Percentiles rank a stretch among this genome's conserved stretches.
phyloP scores from a whole-genome alignment of 2,329 filamentous ascomycete genomes.

The Nigrograna mackinnonii region DNA sequence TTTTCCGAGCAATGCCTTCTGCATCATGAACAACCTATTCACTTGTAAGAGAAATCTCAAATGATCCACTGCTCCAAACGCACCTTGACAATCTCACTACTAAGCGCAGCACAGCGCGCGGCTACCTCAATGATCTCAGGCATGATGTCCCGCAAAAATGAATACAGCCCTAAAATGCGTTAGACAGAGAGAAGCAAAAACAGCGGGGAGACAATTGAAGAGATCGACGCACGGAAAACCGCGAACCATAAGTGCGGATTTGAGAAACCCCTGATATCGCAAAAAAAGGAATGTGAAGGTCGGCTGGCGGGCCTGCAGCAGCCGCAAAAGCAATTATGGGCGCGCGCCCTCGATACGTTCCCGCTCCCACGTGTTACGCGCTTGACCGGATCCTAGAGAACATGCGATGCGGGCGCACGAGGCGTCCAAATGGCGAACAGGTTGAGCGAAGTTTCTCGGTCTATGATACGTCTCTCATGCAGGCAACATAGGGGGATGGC shows the following conservation, averaged over 20 bases:
- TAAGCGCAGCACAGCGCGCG: slow-evolving; percentile 36
- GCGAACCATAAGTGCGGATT: slow-evolving; percentile 3
- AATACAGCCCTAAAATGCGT: neutral
- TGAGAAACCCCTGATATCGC: slow-evolving; percentile 11
- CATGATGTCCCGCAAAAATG: slow-evolving; percentile 24
- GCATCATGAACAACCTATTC: slow-evolving; percentile 31
- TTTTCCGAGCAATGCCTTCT: slow-evolving; percentile 31
- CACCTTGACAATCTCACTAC: slow-evolving; percentile 34
- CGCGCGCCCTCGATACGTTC: no score
- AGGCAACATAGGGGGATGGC: no score
- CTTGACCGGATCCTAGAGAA: no score
- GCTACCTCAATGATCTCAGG: slow-evolving; percentile 29
- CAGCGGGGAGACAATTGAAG: no score
- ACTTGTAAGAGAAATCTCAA: neutral
- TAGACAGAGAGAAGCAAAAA: neutral
- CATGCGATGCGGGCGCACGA: no score
- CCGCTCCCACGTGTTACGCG: no score
- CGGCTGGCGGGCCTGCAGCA: no score
- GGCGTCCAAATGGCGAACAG: no score
- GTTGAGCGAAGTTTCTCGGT: no score
- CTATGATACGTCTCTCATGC: no score
- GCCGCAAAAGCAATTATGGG: no score
- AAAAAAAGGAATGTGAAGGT: no score
- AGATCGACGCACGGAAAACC: slow-evolving; percentile 1
- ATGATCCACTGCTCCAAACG: neutral